phyloP scores from a whole-genome alignment of 768 basidiomycete genomes.

The Pleurotus cornucopiae region DNA sequence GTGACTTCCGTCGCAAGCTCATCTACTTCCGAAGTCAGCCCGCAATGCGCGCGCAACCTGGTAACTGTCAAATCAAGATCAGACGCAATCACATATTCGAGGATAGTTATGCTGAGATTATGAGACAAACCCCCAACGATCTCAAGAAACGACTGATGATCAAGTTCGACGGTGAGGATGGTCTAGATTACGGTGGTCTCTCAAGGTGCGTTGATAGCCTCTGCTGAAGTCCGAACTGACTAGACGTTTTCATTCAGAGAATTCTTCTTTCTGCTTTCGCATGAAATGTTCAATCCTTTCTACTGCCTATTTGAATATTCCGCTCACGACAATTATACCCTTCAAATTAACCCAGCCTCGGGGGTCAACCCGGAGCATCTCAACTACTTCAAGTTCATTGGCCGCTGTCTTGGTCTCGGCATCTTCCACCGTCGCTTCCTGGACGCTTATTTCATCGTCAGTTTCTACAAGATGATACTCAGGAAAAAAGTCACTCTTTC shows the following conservation, averaged over 20 bases:
- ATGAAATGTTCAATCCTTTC: conserved; percentile 99
- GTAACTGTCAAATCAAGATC: conserved; percentile 99
- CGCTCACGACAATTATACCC: conserved; percentile 98
- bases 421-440: conserved; percentile 99
- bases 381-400: conserved; percentile 99
- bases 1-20: conserved; percentile 97
- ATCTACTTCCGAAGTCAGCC: conserved; percentile 99
- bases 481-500: conserved; percentile 94
- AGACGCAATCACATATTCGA: conserved; percentile 98
- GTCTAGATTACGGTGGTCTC: conserved; percentile 96
- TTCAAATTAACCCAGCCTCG: conserved; percentile 98
- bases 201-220: conserved; percentile 61
- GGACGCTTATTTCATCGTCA: conserved; percentile 98
- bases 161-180: conserved; percentile 99
- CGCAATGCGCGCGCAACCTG: conserved; percentile 95
- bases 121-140: conserved; percentile 98
- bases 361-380: conserved; percentile 98
- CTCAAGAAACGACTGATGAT: conserved; percentile 99
- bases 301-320: conserved; percentile 99
- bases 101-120: conserved; percentile 99
- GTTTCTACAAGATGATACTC: conserved; percentile 99
- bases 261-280: conserved; percentile 99
- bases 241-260: conserved; percentile 52
- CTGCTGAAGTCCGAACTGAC: background rate
- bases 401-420: conserved; percentile 88